phyloP scores from a whole-genome alignment of 179 eudicot genomes.

The Monotropa hypopitys region DNA sequence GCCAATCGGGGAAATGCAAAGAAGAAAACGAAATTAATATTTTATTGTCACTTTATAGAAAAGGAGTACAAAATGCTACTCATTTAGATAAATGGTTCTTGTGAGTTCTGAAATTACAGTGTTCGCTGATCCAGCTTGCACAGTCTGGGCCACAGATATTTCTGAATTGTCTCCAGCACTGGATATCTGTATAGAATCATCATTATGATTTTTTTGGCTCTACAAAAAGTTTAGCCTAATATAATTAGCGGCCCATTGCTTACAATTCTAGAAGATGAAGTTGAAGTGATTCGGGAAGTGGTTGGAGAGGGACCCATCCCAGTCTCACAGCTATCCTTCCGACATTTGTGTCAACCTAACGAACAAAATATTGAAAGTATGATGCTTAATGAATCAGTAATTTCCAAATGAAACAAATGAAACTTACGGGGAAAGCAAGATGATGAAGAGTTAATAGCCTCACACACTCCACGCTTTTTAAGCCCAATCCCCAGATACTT shows the following conservation, averaged over 20 bases:
- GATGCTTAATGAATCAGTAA: background rate
- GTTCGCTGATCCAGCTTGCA: conserved; percentile 36
- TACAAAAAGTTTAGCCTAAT: background rate
- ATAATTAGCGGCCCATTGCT: conserved; percentile 9
- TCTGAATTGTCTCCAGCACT: conserved; percentile 33
- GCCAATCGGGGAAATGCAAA: conserved; percentile 9
- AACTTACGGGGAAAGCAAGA: conserved; percentile 89
- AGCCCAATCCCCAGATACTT: conserved; percentile 67
- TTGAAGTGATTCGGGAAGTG: conserved; percentile 67
- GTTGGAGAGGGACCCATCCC: conserved; percentile 97
- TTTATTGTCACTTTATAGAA: background rate
- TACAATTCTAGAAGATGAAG: conserved; percentile 69
- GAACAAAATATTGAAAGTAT: background rate
- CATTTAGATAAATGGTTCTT: background rate
- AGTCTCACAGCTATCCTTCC: conserved; percentile 73
- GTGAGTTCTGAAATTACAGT: conserved; percentile 33
- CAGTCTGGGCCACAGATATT: conserved; percentile 58
- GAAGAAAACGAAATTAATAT: background rate
- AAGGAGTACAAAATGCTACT: background rate
- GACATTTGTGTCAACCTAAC: conserved; percentile 85
- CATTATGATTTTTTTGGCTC: background rate
- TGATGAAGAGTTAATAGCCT: conserved; percentile 74
- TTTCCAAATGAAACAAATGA: conserved; percentile 34
- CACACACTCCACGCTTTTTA: conserved; percentile 87
- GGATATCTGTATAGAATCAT: conserved; percentile 28